A percentile compares a stretch with the other conserved stretches of the same genome.
Conservation (phyloP, 2,329 filamentous ascomycete genomes). For the Fusarium stilboides region DNA sequence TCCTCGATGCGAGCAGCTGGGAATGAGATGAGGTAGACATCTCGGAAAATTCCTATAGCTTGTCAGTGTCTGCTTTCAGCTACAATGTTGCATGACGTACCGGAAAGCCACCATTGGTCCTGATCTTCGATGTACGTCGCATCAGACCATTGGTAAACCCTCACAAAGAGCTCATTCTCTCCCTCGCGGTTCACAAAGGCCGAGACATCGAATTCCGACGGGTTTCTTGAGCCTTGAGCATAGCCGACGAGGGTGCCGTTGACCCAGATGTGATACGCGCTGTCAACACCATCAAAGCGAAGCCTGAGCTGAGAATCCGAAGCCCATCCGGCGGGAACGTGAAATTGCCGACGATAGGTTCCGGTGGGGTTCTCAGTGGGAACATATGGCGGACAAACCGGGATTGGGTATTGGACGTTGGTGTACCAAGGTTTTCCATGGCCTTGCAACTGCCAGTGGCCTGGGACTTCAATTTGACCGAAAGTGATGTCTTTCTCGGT, state of each 20-base stretch:
- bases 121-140: slow-evolving; percentile 80
- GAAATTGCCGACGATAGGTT: slow-evolving; percentile 71
- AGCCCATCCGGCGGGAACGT: slow-evolving; percentile 65
- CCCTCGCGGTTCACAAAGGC: slow-evolving; percentile 57
- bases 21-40: slow-evolving; percentile 74
- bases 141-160: slow-evolving; percentile 80
- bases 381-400: slow-evolving; percentile 74
- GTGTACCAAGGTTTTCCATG: slow-evolving; percentile 78
- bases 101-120: slow-evolving; percentile 78
- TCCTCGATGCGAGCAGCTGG: slow-evolving; percentile 70
- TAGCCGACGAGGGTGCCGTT: slow-evolving; percentile 77
- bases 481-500: slow-evolving; percentile 63
- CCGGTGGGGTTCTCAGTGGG: slow-evolving; percentile 76
- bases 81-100: slow-evolving; percentile 67
- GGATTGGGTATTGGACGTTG: slow-evolving; percentile 77
- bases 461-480: slow-evolving; percentile 71
- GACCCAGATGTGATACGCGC: slow-evolving; percentile 78
- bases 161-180: slow-evolving; percentile 71
- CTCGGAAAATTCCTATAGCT: slow-evolving; percentile 73
- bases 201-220: slow-evolving; percentile 79
- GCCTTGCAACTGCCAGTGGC: slow-evolving; percentile 80
- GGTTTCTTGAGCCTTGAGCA: slow-evolving; percentile 77
- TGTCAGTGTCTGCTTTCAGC: slow-evolving; percentile 56
- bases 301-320: slow-evolving; percentile 70
- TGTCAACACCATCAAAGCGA: slow-evolving; percentile 80